Evolutionary conservation across 2,329 filamentous ascomycete species (phyloP).

Genomic region (Balansia obtecta): DNA sequence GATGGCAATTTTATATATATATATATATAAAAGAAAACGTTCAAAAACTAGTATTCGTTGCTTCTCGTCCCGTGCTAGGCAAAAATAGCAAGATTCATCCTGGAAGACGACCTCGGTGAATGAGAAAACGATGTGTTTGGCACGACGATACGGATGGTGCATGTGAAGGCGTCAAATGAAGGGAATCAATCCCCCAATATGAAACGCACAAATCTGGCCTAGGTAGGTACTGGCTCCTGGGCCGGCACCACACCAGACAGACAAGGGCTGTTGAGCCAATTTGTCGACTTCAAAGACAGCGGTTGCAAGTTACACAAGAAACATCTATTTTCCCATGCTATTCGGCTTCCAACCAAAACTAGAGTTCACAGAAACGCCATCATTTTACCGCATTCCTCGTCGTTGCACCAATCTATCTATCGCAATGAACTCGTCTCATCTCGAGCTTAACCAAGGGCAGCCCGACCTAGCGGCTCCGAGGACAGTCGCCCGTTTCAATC

Average conservation of each 20-base stretch:
- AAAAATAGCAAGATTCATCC: neutral
- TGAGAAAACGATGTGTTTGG: no score
- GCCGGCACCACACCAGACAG: no score
- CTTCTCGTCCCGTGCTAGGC: neutral
- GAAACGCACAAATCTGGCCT: no score
- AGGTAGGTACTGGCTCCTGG: no score
- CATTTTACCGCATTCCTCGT: constrained; percentile 5
- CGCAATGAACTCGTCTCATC: constrained; percentile 6
- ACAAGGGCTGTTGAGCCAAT: neutral
- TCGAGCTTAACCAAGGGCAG: neutral
- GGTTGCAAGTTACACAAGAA: neutral
- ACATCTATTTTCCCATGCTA: constrained; percentile 24
- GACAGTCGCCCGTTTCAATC: neutral
- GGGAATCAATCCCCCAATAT: no score
- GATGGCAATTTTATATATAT: neutral
- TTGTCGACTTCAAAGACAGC: neutral
- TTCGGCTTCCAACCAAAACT: constrained; percentile 12
- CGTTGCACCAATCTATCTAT: constrained; percentile 12
- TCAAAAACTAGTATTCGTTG: neutral
- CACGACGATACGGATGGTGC: no score
- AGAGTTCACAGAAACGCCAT: constrained; percentile 19
- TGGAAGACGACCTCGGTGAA: no score
- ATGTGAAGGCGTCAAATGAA: no score
- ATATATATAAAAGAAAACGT: neutral
- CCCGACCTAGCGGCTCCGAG: no score